Evolutionary conservation across 108 stramenopile species (phyloP), one percentile per base, ranked within the genome.

Genomic region (Stephanodiscus minutulus): DNA sequence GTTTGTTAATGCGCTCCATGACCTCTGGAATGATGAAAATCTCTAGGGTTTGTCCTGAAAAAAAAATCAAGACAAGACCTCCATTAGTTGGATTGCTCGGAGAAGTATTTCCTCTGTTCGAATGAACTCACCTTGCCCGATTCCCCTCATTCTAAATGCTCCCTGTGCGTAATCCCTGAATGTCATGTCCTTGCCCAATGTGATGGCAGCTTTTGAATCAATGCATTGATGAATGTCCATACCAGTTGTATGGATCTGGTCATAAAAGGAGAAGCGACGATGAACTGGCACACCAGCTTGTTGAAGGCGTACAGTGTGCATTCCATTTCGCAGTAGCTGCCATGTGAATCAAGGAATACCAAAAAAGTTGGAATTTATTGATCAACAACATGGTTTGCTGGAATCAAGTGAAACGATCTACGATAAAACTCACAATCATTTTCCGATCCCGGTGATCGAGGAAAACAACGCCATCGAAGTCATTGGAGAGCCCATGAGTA

Each of bases 121-220:
- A 5, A 33, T 33, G 31, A 33, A 33, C 31, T 33, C 31, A 33
- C 31, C 31, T 29, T 87, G 90, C 5, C 97, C 97, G 49, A 98
- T 96, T 3, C 96, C 96, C 22, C 98, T 80, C 98, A 98, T 98
- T 15, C 98, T 82, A 74, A 94, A 98, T n/a, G 96, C 93, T 18
- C 96, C 98, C 44, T 98, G 98, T 1, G 95, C 96, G 79, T 96
- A 97, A 66, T 98, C 98, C 55, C 98, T 88, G 61, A 97, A 96
- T 2, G 96, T 97, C 98, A 98, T 97, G 64, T 97, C 98, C 70
- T 98, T 98, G 12, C 96, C 96, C 7, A 98, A 84, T n/a, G 98
- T 98, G 52, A 97, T 82, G 5, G 80, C 89, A 44, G 97, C 96
- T 49, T 83, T 77, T 3, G 98, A 95, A 74, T 96, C 91, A 50